Evolutionary conservation across 2,329 filamentous ascomycete genomes (phyloP).

Genomic region (Allantophomopsis lycopodina): DNA sequence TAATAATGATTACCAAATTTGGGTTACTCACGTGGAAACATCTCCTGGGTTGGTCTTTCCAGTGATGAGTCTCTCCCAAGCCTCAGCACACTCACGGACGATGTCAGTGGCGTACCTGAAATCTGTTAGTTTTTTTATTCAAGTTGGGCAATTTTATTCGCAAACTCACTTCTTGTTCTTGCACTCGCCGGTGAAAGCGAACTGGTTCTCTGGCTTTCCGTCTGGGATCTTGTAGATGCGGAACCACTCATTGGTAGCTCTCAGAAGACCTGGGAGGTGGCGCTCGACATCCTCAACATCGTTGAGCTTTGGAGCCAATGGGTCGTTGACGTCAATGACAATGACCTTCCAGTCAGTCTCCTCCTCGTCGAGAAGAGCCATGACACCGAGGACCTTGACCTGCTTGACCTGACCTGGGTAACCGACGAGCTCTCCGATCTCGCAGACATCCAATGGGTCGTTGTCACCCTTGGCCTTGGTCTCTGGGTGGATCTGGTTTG

Average conservation of each 20-base stretch:
- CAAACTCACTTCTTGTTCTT: conserved; percentile 85
- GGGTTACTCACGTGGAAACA: conserved; percentile 60
- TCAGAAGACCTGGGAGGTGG: conserved; percentile 89
- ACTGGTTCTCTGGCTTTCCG: conserved; percentile 99
- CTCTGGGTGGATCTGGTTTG: conserved; percentile 89
- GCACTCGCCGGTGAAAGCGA: conserved; percentile 99
- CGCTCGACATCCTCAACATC: conserved; percentile 98
- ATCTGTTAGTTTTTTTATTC: conserved; percentile 5
- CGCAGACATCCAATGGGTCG: conserved; percentile 97
- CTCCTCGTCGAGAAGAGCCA: conserved; percentile 98
- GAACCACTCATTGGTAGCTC: conserved; percentile 99
- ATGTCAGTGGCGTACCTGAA: conserved; percentile 86
- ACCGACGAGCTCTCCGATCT: conserved; percentile 96
- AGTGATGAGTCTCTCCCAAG: conserved; percentile 91
- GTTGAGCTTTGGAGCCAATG: conserved; percentile 89
- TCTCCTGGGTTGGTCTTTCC: conserved; percentile 72
- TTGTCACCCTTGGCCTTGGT: conserved; percentile 99
- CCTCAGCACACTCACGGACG: conserved; percentile 88
- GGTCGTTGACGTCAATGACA: conserved; percentile 97
- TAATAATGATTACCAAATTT: conserved; percentile 5
- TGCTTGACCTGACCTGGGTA: conserved; percentile 97
- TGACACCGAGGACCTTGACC: conserved; percentile 98
- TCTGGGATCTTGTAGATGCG: conserved; percentile 99
- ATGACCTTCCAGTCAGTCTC: conserved; percentile 99
- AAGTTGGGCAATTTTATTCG: neutral